Evolutionary conservation across 2,329 filamentous ascomycete species (phyloP), one percentile per base, ranked within the genome.

Genomic region (Sporothrix protearum): DNA sequence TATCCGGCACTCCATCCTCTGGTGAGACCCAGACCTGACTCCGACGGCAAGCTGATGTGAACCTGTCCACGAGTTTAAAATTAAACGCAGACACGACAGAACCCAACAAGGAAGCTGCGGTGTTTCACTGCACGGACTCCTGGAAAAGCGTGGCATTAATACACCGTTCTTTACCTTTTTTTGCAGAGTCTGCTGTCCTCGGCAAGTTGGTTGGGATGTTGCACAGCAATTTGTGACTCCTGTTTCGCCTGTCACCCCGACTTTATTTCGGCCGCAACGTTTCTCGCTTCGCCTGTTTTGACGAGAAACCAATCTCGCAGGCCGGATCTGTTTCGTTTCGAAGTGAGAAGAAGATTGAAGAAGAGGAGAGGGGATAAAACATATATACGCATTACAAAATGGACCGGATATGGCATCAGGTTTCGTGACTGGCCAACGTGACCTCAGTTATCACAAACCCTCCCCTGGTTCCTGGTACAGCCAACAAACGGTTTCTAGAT

Each of bases 201-300:
- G n/a, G 57, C n/a, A 63, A n/a, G 39, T 63, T 25, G n/a, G 42
- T 63, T 42, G n/a, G 6, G 57, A 12, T 63, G 33, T 63, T 22
- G n/a, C n/a, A 63, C 57, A 22, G n/a, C 33, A 10, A 42, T n/a
- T 22, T 6, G 30, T 42, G 19, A 8, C n/a, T 5, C 10, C n/a
- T 28, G 57, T 63, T 10, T 63, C 36, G 22, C 55, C 55, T 59
- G 55, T 33, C 28, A 36, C 7, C 28, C 55, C 55, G 51, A 16
- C 51, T 36, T 63, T 63, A 64, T 45, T 42, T 64, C 59, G 59
- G 59, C 59, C 59, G 59, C n/a, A 64, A 28, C 59, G 14, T 28
- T 8, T 8, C 5, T 33, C 59, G 10, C 2, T 19, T 64, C 36
- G 59, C 36, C 36, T 59, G 30, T 28, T 33, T 25, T 57, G 36